Base-by-base conservation (phyloP, 345 rosid genomes). In the Brassica nigra region DNA sequence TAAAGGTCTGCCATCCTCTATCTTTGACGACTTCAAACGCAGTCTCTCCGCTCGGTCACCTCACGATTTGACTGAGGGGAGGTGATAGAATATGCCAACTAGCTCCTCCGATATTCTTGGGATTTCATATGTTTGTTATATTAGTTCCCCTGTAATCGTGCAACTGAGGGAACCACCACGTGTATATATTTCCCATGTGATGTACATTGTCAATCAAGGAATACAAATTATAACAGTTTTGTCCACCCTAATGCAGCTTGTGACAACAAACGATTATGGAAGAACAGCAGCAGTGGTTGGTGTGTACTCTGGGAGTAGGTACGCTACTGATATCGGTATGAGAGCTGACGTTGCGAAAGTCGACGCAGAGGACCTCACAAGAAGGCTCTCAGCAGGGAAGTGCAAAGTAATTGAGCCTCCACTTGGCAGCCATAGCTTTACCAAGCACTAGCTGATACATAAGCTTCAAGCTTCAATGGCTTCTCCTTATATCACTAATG, bases 251-350 rank as follows among this genome's bases (percentile, higher is more conserved):
- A 15, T 90, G 86, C 87, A 92, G 18, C 86, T 95, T 62, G 89
- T 89, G 47, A 87, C 92, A 5, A 87, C 98, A 57, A 95, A 89
- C 68, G 65, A 90, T 33, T 92, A 90, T 18, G 97, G 97, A 1
- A 91, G 89, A 92, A 94, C 90, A 0, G 97, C 92, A n/a, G 86
- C 94, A 4, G 96, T 92, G 0, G 84, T 90, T 11, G 84, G 92
- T 20, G 89, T 90, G 37, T 95, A 95, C 52, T 95, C 94, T 30
- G 92, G 79, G 0, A 89, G 92, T 73, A 88, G 98, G 70, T 89
- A 87, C 76, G 96, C 99, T 9, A 85, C 93, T 59, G 99, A 91
- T 81, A 85, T 89, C 4, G 98, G 97, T 71, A 83, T 84, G 90
- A 90, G 98, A 82, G 91, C 77, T 65, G 95, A 91, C 16, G 95